Conservation (phyloP, 208 protist species). For the Trypanosoma rangeli region DNA sequence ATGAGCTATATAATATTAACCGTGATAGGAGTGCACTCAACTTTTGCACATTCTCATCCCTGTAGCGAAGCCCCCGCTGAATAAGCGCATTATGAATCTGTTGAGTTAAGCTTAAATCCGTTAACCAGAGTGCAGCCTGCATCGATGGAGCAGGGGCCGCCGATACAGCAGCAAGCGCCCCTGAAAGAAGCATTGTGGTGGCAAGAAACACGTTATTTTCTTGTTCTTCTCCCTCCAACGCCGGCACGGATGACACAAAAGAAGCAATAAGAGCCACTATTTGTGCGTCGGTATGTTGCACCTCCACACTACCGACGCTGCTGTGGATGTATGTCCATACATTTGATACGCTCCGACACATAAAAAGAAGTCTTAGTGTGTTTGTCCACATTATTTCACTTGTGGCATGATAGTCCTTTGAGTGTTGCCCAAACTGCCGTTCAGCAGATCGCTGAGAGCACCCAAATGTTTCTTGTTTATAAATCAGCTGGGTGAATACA, state of each 20-base stretch:
- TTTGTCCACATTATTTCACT: constrained; percentile 52
- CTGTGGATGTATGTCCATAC: constrained; percentile 61
- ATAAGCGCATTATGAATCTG: constrained; percentile 70
- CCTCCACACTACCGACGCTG: constrained; percentile 36
- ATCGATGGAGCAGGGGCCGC: constrained; percentile 43
- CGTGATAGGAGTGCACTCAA: constrained; percentile 58
- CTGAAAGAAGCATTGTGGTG: constrained; percentile 45
- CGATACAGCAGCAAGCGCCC: constrained; percentile 36
- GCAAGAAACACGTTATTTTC: constrained; percentile 41
- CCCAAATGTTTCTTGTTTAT: constrained; percentile 52
- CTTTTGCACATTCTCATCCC: constrained; percentile 52
- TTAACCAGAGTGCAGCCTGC: constrained; percentile 58
- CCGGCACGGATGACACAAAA: constrained; percentile 42
- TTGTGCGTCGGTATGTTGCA: constrained; percentile 34
- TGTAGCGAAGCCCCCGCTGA: constrained; percentile 64
- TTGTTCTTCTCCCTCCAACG: constrained; percentile 30
- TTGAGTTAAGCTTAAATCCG: constrained; percentile 46
- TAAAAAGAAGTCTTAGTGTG: constrained; percentile 55
- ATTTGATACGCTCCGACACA: constrained; percentile 50
- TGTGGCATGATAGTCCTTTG: constrained; percentile 45
- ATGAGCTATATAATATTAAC: constrained; percentile 52
- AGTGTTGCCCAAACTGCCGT: constrained; percentile 46
- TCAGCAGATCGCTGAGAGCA: constrained; percentile 30
- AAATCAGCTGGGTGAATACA: constrained; percentile 36
- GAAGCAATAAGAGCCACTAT: constrained; percentile 58